These are phyloP conservation scores for Zea mays DNA, from an alignment of 176 grass and related monocot genomes.

Conservation along the genomic window Zm-B73-REFERENCE-NAM-5.0 NC_050098.1:230111001-230111500, in stretches of 20 bases:
- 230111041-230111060: too few relatives aligned
- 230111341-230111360: constrained; percentile 76
- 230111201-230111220: constrained; percentile 70
- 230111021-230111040: too few relatives aligned
- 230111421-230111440: constrained; percentile 59
- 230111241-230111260: constrained; percentile 58
- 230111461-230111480: constrained; percentile 42
- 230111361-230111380: constrained; percentile 76
- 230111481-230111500: constrained; percentile 59
- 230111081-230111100: too few relatives aligned
- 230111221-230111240: constrained; percentile 75
- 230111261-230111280: constrained; percentile 55
- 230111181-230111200: not conserved
- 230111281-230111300: constrained; percentile 74
- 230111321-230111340: constrained; percentile 75
- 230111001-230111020: too few relatives aligned
- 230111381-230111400: constrained; percentile 70
- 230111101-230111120: too few relatives aligned
- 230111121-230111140: too few relatives aligned
- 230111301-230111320: constrained; percentile 72
- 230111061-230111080: too few relatives aligned
- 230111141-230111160: too few relatives aligned
- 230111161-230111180: too few relatives aligned
- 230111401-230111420: constrained; percentile 48
- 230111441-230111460: constrained; percentile 40